Evolutionary conservation across 2,329 filamentous ascomycete species (phyloP), one percentile per base, ranked within the genome.

Genomic region (Monosporascus cannonballus): DNA sequence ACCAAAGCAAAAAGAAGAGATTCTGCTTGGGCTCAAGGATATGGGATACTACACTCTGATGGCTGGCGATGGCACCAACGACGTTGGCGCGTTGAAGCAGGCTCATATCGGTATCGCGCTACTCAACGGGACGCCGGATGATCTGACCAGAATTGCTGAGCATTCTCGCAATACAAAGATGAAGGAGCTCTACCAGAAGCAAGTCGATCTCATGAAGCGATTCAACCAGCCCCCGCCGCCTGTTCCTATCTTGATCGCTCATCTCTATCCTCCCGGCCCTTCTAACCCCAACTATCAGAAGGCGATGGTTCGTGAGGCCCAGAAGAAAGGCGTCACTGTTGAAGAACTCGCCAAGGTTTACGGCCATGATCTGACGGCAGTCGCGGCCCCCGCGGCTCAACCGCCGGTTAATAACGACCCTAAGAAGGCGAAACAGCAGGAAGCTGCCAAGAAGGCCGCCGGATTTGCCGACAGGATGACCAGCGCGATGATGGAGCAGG

Each of bases 111-210:
- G 94, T 72, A 89, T 99, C 57, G 94, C 94, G 22, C 84, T 99
- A 48, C 83, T 99, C 61, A 99, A 99, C 71, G 94, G 94, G 57
- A 95, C 92, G 1, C 87, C 85, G 60, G 89, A 97, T 22, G 94
- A 97, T 68, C 80, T 99, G 51, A 86, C 85, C 52, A 91, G 87
- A 69, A 99, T 99, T 63, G 87, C 89, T 25, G 94, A 97, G 67
- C 92, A 99, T 71, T 86, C 88, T 65, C 87, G 94, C 62, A 96
- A 91, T 70, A 96, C 87, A 41, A 96, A 91, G 79, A 95, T 99
- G 89, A 97, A 96, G 79, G 92, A 96, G 59, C 83, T 99, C 59
- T 99, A 99, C 69, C 90, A 97, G 75, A 97, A 99, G 78, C 94
- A 99, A 70, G 81, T 88, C 52, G 77, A 85, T 47, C 80, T 99